Percentiles rank a stretch among this genome's conserved stretches.
Conservation (phyloP, 352 stramenopile genomes). For the Pythium biforme region DNA sequence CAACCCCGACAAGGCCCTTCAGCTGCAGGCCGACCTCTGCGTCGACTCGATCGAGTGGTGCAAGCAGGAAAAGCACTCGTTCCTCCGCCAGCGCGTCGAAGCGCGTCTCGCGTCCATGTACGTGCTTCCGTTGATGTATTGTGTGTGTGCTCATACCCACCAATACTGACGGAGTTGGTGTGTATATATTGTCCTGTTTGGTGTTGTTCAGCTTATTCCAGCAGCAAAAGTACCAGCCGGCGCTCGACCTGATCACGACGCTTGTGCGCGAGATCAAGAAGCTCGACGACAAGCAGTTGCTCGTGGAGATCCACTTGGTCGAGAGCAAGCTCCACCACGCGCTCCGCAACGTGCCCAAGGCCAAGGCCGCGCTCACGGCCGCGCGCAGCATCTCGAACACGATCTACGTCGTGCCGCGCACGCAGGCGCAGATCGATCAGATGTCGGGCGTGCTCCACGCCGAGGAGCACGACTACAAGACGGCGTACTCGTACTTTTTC, state of each 20-base stretch:
- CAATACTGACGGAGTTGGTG: not conserved
- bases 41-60: conserved; percentile 95
- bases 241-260: conserved; percentile 92
- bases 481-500: conserved; percentile 99
- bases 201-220: conserved; percentile 78
- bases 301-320: conserved; percentile 98
- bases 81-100: conserved; percentile 98
- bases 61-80: conserved; percentile 94
- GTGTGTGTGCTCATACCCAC: no score
- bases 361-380: conserved; percentile 95
- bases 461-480: conserved; percentile 99
- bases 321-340: conserved; percentile 98
- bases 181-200: no score
- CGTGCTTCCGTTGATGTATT: no score
- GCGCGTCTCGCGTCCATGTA: conserved; percentile 91
- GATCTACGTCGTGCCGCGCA: conserved; percentile 95
- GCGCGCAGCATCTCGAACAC: conserved; percentile 97
- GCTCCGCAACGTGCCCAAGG: conserved; percentile 96
- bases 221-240: conserved; percentile 89
- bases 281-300: conserved; percentile 99
- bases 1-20: conserved; percentile 89
- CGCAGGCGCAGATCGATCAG: conserved; percentile 95
- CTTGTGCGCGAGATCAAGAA: conserved; percentile 98
- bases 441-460: conserved; percentile 97
- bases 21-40: conserved; percentile 94